Percentiles rank a stretch among this genome's conserved stretches.
Evolutionary conservation across 306 rosid species (phyloP).

Genomic region (Castanea mollissima): DNA sequence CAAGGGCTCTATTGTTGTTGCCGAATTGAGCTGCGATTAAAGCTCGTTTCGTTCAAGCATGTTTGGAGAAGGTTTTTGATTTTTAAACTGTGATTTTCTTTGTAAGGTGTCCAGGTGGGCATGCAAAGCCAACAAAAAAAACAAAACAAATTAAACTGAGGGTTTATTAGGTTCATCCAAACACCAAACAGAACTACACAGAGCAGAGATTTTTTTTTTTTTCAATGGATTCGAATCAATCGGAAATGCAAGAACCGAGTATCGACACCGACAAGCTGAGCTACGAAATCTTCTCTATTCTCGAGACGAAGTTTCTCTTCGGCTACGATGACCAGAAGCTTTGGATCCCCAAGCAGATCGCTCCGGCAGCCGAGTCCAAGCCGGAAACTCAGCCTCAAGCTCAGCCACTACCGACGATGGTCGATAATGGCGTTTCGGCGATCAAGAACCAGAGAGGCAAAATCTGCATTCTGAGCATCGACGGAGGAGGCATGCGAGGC

Average conservation of each 20-base stretch:
- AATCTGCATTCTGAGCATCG: constrained; percentile 88
- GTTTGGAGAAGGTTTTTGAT: neutral
- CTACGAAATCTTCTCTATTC: constrained; percentile 93
- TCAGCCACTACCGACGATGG: neutral
- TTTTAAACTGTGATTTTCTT: neutral
- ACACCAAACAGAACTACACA: neutral
- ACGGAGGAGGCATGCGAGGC: constrained; percentile 95
- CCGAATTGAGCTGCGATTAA: neutral
- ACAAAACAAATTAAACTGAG: neutral
- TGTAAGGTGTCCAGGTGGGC: neutral
- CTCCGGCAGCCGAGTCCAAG: constrained; percentile 37
- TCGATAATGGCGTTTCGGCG: constrained; percentile 39
- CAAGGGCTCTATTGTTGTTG: constrained; percentile 11
- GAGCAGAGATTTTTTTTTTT: neutral
- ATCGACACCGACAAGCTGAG: constrained; percentile 96
- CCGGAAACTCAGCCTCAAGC: constrained; percentile 31
- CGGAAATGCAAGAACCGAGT: constrained; percentile 94
- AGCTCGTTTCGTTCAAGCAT: neutral
- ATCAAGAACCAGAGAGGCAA: constrained; percentile 94
- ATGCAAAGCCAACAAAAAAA: neutral
- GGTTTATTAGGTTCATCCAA: constrained; percentile 1
- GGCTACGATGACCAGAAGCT: constrained; percentile 94
- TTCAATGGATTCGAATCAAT: constrained; percentile 44
- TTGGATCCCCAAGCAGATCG: constrained; percentile 83
- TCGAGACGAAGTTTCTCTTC: constrained; percentile 90